Conservation (phyloP, 441 rosid species). For the Isatis lusitanica region DNA sequence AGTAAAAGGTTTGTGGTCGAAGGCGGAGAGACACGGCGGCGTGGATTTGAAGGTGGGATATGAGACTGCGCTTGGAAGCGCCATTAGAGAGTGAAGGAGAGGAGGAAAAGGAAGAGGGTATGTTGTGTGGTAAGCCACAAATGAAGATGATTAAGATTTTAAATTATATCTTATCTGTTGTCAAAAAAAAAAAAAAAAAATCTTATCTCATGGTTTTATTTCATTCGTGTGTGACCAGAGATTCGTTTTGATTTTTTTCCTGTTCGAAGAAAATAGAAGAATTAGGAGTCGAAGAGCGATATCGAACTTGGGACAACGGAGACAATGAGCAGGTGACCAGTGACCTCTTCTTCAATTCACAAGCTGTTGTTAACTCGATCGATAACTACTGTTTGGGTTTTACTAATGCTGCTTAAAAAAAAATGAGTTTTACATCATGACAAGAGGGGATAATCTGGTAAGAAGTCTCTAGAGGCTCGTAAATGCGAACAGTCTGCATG, state of each 20-base stretch:
- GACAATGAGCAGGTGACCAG: not conserved
- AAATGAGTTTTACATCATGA: too few relatives aligned
- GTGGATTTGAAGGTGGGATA: conserved; percentile 29
- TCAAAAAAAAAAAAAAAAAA: not conserved
- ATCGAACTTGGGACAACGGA: not conserved
- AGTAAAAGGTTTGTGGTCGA: not conserved
- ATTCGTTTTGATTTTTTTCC: too few relatives aligned
- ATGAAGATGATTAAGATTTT: not conserved
- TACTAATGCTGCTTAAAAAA: too few relatives aligned
- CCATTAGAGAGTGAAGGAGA: conserved; percentile 18
- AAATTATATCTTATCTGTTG: not conserved
- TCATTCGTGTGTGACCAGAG: conserved; percentile 11
- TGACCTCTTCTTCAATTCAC: not conserved
- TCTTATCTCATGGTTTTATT: conserved; percentile 11
- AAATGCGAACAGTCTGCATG: not conserved
- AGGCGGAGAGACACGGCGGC: conserved; percentile 28
- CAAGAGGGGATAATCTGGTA: too few relatives aligned
- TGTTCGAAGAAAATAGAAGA: not conserved
- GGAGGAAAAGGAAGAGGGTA: not conserved
- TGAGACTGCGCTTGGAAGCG: conserved; percentile 34
- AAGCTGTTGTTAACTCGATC: too few relatives aligned
- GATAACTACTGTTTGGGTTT: too few relatives aligned
- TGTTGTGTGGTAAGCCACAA: not conserved
- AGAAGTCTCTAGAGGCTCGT: not conserved
- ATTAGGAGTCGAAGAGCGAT: not conserved